Evolutionary conservation across 306 rosid genomes (phyloP), one percentile per base, ranked within the genome.

Genomic region (Cucurbita moschata): DNA sequence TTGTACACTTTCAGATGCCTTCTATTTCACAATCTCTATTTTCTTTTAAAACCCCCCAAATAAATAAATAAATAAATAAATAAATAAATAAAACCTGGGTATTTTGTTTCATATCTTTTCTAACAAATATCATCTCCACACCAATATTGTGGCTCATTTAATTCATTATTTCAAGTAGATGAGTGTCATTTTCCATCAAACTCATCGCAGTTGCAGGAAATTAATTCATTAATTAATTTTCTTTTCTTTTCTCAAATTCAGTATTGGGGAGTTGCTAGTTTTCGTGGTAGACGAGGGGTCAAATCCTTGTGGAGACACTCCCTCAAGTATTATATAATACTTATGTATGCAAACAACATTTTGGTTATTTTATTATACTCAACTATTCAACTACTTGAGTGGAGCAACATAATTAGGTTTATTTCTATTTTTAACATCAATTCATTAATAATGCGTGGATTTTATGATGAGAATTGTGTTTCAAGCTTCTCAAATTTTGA

Each of bases 1-100:
- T 92, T 72, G 82, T 83, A 81, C 77, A 81, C 84, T 84, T 78
- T 82, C 75, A 75, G 85, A 75, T 91, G 86, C 88, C 88, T 80
- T 85, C 72, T 74, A 73, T 78, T 85, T 71, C 71, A 37, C 73
- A 74, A 19, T 19, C 35, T 51, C 81, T 79, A 75, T 19, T 77
- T 86, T 83, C 86, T 85, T 87, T 54, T 82, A 80, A 16, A 85
- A 87, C 6, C 1, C 10, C n/a, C 18, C 38, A 13, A 13, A 68
- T 47, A 12, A 7, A 21, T 21, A 21, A 21, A 6, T 11, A 16
- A 23, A 10, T 23, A 42, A 57, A 19, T 55, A 42, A 42, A 40
- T 40, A 4, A 67, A 68, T 12, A 23, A 47, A 69, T 10, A 26
- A 65, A 65, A 65, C 11, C 3, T 66, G 61, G 81, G 76, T 60